These are phyloP conservation scores for Ceratocystis alfenasii DNA, from an alignment of 2,329 filamentous ascomycete species.

Conservation along the genomic window DNA sequence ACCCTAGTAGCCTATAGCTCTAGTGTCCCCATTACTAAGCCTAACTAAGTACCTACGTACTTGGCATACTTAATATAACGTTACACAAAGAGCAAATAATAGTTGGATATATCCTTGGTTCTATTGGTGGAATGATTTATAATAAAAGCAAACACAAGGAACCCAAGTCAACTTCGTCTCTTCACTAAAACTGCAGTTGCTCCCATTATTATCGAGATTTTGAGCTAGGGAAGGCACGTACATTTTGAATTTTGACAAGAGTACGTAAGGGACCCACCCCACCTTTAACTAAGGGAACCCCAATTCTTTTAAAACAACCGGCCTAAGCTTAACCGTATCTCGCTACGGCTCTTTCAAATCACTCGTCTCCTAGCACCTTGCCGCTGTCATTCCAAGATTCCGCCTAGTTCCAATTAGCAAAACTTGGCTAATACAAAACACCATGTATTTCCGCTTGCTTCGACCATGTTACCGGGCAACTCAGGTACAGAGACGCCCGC, in stretches of 20 bases:
- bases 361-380: not conserved
- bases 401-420: not conserved
- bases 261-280: not conserved
- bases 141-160: too few species aligned
- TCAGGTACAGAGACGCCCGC: not conserved
- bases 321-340: not conserved
- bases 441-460: not conserved
- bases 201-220: not conserved
- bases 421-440: not conserved
- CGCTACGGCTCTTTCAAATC: not conserved
- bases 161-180: too few species aligned
- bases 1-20: too few species aligned
- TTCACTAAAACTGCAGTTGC: too few species aligned
- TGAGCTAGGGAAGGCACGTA: constrained; percentile 24
- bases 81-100: too few species aligned
- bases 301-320: not conserved
- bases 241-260: not conserved
- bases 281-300: not conserved
- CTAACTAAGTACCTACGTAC: too few species aligned
- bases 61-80: too few species aligned
- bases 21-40: too few species aligned
- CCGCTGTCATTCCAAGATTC: not conserved
- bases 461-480: not conserved
- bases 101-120: too few species aligned
- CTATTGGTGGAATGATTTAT: too few species aligned